Conservation (phyloP, 1,139 yeast species). For the Wickerhamomyces sp. region DNA sequence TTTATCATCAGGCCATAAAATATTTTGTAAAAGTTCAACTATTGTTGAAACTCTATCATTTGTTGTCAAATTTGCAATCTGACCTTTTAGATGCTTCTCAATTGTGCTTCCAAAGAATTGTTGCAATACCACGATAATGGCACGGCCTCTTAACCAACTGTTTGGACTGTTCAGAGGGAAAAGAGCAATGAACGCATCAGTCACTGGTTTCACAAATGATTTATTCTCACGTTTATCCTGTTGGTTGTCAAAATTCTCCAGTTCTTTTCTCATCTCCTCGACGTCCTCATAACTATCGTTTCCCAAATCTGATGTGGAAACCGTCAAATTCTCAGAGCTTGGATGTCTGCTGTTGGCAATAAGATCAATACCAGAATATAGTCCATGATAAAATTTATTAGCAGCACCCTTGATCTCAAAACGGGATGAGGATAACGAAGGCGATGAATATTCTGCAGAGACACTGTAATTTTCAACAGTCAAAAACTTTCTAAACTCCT, state of each 20-base stretch:
- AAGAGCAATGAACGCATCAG: constrained; percentile 65
- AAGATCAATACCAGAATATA: constrained; percentile 26
- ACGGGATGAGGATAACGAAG: constrained; percentile 4
- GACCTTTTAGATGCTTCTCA: constrained; percentile 62
- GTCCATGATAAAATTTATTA: constrained; percentile 38
- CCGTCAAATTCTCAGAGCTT: constrained; percentile 14
- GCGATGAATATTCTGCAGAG: constrained; percentile 1
- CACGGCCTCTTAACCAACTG: constrained; percentile 81
- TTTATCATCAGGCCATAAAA: constrained; percentile 64
- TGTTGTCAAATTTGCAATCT: constrained; percentile 38
- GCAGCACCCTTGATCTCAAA: constrained; percentile 33
- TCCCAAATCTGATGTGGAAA: too few relatives aligned
- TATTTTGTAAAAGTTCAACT: constrained; percentile 37
- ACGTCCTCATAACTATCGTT: constrained; percentile 19
- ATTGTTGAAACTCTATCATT: constrained; percentile 47
- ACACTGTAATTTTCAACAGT: constrained; percentile 54
- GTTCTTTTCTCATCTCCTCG: constrained; percentile 26
- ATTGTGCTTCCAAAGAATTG: constrained; percentile 86
- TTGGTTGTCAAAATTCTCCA: constrained; percentile 19
- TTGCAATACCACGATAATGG: constrained; percentile 74
- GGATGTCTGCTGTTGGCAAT: constrained; percentile 8
- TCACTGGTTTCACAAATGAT: constrained; percentile 75
- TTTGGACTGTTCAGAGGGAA: constrained; percentile 65
- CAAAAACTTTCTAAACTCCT: constrained; percentile 67
- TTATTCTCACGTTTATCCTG: constrained; percentile 17